Evolutionary conservation across 2,329 filamentous ascomycete genomes (phyloP).

Genomic region (Akanthomyces dipterigenus): DNA sequence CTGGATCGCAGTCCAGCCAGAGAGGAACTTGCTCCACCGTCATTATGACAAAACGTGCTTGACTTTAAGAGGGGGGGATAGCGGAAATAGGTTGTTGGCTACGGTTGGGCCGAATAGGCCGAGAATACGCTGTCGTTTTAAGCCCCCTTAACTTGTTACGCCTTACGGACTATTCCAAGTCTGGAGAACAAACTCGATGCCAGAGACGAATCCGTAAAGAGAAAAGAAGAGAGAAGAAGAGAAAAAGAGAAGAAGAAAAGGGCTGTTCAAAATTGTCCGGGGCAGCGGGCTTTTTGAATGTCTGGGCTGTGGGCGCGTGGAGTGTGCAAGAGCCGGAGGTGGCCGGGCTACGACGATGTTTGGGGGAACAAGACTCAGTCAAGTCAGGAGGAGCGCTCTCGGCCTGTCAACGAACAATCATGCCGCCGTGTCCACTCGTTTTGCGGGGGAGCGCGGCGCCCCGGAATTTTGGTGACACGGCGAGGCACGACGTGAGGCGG

Average conservation of each 20-base stretch:
- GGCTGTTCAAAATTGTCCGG: background rate
- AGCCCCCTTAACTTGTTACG: background rate
- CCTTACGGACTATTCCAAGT: background rate
- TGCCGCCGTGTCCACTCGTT: too few relatives aligned
- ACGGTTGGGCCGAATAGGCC: background rate
- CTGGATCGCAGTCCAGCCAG: slow-evolving; percentile 57
- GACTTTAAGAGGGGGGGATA: background rate
- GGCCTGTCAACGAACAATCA: too few relatives aligned
- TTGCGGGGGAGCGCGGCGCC: too few relatives aligned
- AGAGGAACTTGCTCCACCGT: slow-evolving; percentile 38
- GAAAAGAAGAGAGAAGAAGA: background rate
- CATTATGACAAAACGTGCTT: slow-evolving; percentile 15
- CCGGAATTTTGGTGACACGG: too few relatives aligned
- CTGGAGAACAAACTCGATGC: background rate
- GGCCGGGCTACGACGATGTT: slow-evolving; percentile 2
- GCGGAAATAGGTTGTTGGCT: background rate
- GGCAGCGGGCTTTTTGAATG: background rate
- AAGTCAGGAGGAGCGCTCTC: background rate
- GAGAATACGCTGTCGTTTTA: background rate
- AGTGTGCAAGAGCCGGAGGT: slow-evolving; percentile 1
- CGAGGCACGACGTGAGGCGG: too few relatives aligned
- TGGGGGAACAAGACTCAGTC: background rate
- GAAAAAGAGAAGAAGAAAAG: background rate
- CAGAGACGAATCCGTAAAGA: background rate
- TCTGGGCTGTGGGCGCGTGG: background rate